Percentiles rank a stretch among this genome's conserved stretches.
phyloP scores from a whole-genome alignment of 164 flowering plant species.

The Santalum album region DNA sequence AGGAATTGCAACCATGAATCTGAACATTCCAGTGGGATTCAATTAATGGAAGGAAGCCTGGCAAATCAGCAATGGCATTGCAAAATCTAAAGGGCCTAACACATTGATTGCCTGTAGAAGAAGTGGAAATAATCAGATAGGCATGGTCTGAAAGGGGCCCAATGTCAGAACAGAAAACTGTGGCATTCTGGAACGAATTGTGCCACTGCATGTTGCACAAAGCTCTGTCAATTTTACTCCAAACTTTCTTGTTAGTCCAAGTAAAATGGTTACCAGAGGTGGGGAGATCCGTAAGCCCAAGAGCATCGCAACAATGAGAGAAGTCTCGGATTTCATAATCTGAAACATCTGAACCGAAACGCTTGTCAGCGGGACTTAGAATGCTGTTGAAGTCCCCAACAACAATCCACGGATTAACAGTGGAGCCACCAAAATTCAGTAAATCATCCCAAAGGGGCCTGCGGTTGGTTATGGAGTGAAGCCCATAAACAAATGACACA shows the following conservation, averaged over 20 bases:
- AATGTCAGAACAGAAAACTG: too few species aligned
- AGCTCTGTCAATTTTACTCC: neutral
- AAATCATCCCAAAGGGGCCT: neutral
- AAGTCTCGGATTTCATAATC: neutral
- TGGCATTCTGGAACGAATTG: too few species aligned
- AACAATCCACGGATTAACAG: neutral
- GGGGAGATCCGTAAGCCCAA: neutral
- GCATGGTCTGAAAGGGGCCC: too few species aligned
- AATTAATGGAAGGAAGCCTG: too few species aligned
- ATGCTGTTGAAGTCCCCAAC: neutral
- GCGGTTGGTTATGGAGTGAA: neutral
- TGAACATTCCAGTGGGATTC: too few species aligned
- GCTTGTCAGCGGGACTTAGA: neutral
- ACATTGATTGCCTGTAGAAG: too few species aligned
- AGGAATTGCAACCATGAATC: too few species aligned
- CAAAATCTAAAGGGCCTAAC: too few species aligned
- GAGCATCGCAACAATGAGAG: neutral
- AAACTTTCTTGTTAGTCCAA: neutral
- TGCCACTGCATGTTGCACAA: neutral
- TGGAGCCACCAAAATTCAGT: neutral
- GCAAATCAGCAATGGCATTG: too few species aligned
- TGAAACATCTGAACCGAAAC: neutral
- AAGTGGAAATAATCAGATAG: too few species aligned
- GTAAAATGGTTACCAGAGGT: neutral
- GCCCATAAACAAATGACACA: neutral